Base-by-base conservation (phyloP, 768 basidiomycete species). In the Lentinula sp. region DNA sequence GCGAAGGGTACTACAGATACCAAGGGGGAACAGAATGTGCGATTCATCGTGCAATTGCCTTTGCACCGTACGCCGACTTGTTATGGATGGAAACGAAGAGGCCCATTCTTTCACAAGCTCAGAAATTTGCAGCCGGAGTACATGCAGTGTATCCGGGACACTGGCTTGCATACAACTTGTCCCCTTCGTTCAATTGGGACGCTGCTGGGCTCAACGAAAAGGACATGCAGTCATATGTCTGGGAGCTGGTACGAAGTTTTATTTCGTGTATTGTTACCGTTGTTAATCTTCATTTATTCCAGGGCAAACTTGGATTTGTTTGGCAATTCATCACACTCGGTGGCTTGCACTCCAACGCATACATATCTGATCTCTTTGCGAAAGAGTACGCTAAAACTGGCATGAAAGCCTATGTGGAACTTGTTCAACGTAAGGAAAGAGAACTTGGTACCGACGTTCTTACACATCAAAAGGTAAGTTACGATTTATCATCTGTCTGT, bases 271-370 rank as follows among this genome's bases (percentile, higher is more conserved):
- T 48, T 13, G 1, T 10, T 21, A 18, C 8, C 6, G 18, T 48
- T 48, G 21, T 11, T 48, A n/a, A 48, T 3, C 9, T 23, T 8
- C 21, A 23, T 48, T 23, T 7, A 9, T 39, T 48, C 11, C 16
- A 48, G 46, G 96, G 93, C 51, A 95, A 90, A 78, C 85, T 97
- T 51, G 95, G 95, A 39, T 98, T 98, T 74, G 88, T 95, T 67
- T 98, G 95, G 95, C 95, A 98, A 74, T 98, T 99, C 79, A 97
- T 98, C 74, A 97, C 95, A 66, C 91, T 99, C 63, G 97, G 85
- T 48, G 97, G 97, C 61, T 81, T 99, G 46, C 97, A 99, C 72
- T 96, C 95, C 62, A 99, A 97, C 74, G 97, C 89, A 34, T 96
- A 94, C 74, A 98, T 98, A 71, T 93, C 88, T 66, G 95, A 98